phyloP scores from a whole-genome alignment of 2,329 filamentous ascomycete species.

The Gaeumannomyces tritici region DNA sequence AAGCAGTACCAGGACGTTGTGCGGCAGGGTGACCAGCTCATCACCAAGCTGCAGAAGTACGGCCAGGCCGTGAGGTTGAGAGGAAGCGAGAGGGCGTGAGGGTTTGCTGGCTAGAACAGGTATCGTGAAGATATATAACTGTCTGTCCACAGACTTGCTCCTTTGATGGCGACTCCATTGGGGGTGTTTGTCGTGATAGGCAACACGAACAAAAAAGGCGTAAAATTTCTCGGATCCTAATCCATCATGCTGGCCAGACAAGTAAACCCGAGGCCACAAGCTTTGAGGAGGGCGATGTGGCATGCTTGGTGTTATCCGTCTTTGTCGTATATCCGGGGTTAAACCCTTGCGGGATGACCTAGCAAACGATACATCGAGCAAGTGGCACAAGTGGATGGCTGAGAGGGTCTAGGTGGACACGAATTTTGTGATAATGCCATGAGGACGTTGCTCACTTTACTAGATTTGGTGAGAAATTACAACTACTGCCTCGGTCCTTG shows the following conservation, averaged over 20 bases:
- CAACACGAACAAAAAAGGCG: neutral
- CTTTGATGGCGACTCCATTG: neutral
- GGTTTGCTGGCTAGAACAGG: neutral
- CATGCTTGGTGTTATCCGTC: neutral
- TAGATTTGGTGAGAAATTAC: too few species aligned
- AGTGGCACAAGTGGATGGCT: neutral
- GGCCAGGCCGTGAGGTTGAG: constrained; percentile 90
- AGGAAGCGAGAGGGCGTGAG: constrained; percentile 82
- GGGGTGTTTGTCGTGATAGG: neutral
- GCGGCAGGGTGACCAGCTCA: constrained; percentile 92
- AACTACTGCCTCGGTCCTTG: neutral
- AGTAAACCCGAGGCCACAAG: neutral
- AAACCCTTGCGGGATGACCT: neutral
- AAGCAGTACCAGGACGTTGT: constrained; percentile 99
- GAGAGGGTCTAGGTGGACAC: neutral
- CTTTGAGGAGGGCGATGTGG: neutral
- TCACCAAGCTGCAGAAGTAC: constrained; percentile 99
- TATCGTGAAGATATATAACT: neutral
- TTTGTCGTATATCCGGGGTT: neutral
- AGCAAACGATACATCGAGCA: neutral
- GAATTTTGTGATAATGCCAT: neutral
- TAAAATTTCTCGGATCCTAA: neutral
- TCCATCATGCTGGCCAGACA: neutral
- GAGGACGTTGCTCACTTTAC: too few species aligned
- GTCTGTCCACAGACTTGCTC: neutral